Conservation (phyloP, 106 monocot species). For the Phalaenopsis aphrodite region DNA sequence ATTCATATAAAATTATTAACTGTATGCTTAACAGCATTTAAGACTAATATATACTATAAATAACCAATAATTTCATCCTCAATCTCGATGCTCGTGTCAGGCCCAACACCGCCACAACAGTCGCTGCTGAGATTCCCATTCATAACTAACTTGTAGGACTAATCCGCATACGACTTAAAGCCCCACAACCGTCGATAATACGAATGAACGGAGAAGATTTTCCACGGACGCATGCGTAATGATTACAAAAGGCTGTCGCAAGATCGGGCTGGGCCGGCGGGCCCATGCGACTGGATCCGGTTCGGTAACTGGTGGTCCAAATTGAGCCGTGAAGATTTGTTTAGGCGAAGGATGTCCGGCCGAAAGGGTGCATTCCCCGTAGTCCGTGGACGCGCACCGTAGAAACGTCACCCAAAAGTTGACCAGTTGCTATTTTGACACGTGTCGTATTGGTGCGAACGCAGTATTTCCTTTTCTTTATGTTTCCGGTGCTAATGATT, state of each 20-base stretch:
- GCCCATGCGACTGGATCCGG: not conserved
- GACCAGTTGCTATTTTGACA: not conserved
- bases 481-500: not conserved
- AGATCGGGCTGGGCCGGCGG: not conserved
- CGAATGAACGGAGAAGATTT: not conserved
- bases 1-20: no score
- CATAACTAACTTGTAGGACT: not conserved
- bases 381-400: constrained; percentile 15
- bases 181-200: not conserved
- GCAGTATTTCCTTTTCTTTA: no score
- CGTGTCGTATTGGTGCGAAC: not conserved
- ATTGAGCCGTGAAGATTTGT: constrained; percentile 16
- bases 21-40: no score
- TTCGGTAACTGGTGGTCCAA: constrained; percentile 23
- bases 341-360: constrained; percentile 16
- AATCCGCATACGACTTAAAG: not conserved
- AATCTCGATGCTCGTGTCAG: not conserved
- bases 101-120: not conserved
- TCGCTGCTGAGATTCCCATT: not conserved
- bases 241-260: not conserved
- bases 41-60: not conserved
- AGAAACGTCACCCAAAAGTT: not conserved
- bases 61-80: not conserved
- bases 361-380: constrained; percentile 25
- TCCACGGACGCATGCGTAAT: not conserved